Percentiles rank a stretch among this genome's conserved stretches.
phyloP scores from a whole-genome alignment of 163 green algal species.

The Chlorella variabilis region DNA sequence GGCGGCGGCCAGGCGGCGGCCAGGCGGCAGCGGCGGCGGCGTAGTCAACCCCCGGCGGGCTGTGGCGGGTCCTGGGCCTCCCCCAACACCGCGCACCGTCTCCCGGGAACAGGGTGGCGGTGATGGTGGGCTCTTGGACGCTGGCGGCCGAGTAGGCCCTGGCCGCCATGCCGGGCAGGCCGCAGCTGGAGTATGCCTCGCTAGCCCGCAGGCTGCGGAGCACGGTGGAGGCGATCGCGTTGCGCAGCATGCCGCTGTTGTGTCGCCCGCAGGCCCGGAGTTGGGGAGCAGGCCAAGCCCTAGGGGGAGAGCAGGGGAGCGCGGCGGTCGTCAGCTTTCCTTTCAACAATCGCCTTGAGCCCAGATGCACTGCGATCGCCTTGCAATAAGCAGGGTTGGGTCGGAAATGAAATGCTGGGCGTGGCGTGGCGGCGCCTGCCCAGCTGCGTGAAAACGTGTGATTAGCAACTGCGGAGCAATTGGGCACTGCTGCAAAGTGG shows the following conservation, averaged over 20 bases:
- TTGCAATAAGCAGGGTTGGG: no score
- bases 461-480: no score
- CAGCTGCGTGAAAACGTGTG: no score
- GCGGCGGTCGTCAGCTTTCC: no score
- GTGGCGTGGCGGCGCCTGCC: no score
- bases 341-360: no score
- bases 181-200: neutral
- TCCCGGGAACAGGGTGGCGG: conserved; percentile 91
- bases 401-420: no score
- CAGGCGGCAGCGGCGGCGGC: neutral
- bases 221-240: neutral
- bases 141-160: neutral
- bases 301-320: neutral
- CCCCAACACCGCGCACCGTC: conserved; percentile 60
- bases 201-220: conserved; percentile 22
- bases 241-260: neutral
- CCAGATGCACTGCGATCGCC: no score
- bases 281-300: no score
- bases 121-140: conserved; percentile 50
- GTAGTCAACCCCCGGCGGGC: conserved; percentile 8
- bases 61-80: neutral
- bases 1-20: neutral
- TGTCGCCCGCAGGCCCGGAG: no score
- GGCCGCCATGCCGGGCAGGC: neutral
- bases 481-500: no score